Base-by-base conservation (phyloP, 805 yeast species). In the Hanseniaspora taiwanica region DNA sequence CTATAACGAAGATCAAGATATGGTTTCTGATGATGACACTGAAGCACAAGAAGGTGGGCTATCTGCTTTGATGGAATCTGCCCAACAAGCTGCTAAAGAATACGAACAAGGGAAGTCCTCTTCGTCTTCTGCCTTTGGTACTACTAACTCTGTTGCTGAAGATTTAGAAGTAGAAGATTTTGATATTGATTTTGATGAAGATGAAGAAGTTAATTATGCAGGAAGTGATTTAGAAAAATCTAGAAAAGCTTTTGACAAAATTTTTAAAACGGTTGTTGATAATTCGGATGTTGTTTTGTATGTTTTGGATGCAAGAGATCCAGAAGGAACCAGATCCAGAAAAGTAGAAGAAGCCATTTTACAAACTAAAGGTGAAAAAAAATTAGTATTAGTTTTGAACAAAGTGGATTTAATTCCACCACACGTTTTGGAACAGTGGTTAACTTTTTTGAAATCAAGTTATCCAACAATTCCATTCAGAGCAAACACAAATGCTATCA, bases 241-340 rank as follows among this genome's bases (percentile, higher is more conserved):
- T 10, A 73, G 91, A 59, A 87, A 81, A 58, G 91, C 95, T 5
- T 91, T 81, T 57, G 97, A 89, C 59, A 89, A 87, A 64, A 77
- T 89, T 44, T 89, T 87, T 70, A 87, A 86, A 61, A 71, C 86
- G 13, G 96, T 91, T 27, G 87, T 91, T 18, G 96, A 86, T 45
- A 81, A 86, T 18, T 69, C 96, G 2, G 98, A 89, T 58, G 95
- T 89, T 40, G 68, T 89, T 16, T 68, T 87, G 42, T 89, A 91
- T 55, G 96, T 89, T n/a, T 65, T 89, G 54, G 98, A 89, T 63
- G 95, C 98, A 1, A 78, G 98, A 61, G 96, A 91, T 61, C 98
- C 98, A 41, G 94, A 84, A 60, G 78, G 85, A 16, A 89, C 97
- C 2, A 76, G 98, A 55, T 86, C 96, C 7, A 76, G 78, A 57